Conservation (phyloP, 2,329 filamentous ascomycete species). For the Beauveria pseudobassiana region DNA sequence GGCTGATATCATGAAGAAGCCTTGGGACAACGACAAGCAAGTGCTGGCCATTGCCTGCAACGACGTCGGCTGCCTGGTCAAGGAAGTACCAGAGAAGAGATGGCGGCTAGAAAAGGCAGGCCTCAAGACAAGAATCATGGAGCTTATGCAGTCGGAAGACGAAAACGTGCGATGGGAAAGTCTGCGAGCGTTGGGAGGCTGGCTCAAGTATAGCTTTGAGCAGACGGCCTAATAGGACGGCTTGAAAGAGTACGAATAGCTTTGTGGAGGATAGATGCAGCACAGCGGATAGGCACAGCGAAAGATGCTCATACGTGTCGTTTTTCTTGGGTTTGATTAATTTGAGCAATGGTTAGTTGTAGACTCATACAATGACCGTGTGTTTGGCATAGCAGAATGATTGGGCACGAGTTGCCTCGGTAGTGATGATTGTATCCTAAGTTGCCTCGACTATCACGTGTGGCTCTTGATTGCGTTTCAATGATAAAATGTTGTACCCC, state of each 20-base stretch:
- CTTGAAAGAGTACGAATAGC: not conserved
- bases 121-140: conserved; percentile 83
- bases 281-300: conserved; percentile 9
- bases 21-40: conserved; percentile 74
- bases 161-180: conserved; percentile 91
- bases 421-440: not conserved
- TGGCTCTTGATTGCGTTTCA: too few relatives aligned
- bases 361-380: not conserved
- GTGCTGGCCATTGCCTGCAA: conserved; percentile 91
- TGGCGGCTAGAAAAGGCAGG: conserved; percentile 73
- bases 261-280: not conserved
- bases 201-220: conserved; percentile 59
- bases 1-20: conserved; percentile 70
- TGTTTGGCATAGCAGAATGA: not conserved
- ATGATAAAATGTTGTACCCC: too few relatives aligned
- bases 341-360: conserved; percentile 4
- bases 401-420: not conserved
- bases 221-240: conserved; percentile 17
- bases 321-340: conserved; percentile 6
- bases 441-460: too few relatives aligned
- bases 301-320: not conserved
- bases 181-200: conserved; percentile 66
- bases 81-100: conserved; percentile 80
- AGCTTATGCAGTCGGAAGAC: conserved; percentile 83
- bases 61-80: conserved; percentile 81